Conservation (phyloP, 2,329 filamentous ascomycete genomes). For the Xylaria sp. region DNA sequence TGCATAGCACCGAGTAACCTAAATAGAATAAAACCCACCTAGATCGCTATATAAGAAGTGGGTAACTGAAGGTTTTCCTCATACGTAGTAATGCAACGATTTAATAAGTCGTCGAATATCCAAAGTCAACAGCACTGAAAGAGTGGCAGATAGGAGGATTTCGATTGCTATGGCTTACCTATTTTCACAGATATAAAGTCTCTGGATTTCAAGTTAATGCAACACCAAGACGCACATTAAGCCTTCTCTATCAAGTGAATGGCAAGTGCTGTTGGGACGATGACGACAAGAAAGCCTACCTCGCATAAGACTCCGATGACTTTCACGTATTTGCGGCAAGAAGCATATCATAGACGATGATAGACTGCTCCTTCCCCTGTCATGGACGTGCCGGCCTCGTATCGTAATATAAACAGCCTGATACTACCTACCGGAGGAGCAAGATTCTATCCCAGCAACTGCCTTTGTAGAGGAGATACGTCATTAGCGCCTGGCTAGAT, state of each 20-base stretch:
- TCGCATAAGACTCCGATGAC: background rate
- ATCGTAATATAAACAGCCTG: background rate
- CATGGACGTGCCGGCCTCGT: background rate
- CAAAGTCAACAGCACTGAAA: too few species aligned
- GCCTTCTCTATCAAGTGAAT: background rate
- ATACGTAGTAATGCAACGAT: background rate
- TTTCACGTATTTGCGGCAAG: background rate
- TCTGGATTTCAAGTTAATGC: background rate
- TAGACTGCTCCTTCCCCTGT: background rate
- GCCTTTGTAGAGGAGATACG: slow-evolving; percentile 23
- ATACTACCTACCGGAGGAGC: background rate
- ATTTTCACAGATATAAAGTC: background rate
- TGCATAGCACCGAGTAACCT: too few species aligned
- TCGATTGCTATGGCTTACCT: background rate
- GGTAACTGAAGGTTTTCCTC: background rate
- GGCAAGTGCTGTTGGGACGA: background rate
- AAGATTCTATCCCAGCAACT: slow-evolving; percentile 1
- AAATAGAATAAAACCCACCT: background rate
- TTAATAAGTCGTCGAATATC: background rate
- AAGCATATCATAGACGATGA: too few species aligned
- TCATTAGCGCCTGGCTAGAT: slow-evolving; percentile 30
- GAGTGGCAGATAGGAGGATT: background rate
- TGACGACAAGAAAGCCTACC: background rate
- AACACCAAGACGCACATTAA: background rate
- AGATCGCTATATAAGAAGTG: background rate